Base-by-base conservation (phyloP, 1,284 basidiomycete genomes). In the Ustilago curta region DNA sequence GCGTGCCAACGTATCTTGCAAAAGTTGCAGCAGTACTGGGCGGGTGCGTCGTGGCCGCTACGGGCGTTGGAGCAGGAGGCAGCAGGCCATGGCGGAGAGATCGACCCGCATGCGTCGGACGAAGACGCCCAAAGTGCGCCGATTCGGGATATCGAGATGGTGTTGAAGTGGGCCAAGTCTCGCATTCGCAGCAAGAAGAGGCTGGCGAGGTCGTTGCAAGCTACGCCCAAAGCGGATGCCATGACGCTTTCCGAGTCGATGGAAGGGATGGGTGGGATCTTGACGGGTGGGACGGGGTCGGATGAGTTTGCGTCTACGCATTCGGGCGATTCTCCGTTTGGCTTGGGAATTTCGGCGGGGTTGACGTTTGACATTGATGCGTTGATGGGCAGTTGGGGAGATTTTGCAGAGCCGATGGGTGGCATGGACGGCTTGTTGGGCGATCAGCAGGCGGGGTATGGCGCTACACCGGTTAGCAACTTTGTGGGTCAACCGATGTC, bases 91-190 rank as follows among this genome's bases (percentile, higher is more conserved):
- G 55, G 49, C 2, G 67, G 59, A 23, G 68, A 73, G 31, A 60
- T 74, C 35, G 77, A 77, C 21, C 74, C 70, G 27, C 74, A 79
- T 14, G 75, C 66, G 4, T 70, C 66, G 48, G 77, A 79, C 37
- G 77, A 77, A 49, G 77, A 79, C 50, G 77, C 77, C 0, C 77
- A 79, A 48, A 64, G 56, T 4, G 78, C 78, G 11, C 76, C 72
- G 8, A 77, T 79, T 37, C 49, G 77, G 18, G 77, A 79, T 58
- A 64, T 79, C 39, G 77, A 79, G 58, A 79, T 79, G 76, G 77
- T 79, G 49, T 64, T 79, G 49, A 69, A 72, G 51, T 79, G 77
- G 77, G 77, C 77, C 35, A 75, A 73, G 42, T 67, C 64, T 6
- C 47, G 71, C 14, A 68, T 76, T 14, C 45, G 60, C 16, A 47